Conservation (phyloP, 192 early-diverging fungal species). For the Linnemannia schmuckeri region DNA sequence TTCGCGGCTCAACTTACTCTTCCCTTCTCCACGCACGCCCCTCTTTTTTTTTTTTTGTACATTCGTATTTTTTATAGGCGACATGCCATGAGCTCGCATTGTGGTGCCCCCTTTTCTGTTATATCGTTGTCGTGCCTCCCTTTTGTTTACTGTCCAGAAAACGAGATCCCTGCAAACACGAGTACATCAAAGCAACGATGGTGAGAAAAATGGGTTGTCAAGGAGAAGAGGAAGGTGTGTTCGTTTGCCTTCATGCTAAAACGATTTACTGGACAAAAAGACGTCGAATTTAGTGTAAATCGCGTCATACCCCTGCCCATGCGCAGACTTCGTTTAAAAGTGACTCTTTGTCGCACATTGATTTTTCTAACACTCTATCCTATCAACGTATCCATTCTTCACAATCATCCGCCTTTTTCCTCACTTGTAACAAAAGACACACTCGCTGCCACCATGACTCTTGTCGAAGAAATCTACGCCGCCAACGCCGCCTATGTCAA, state of each 20-base stretch:
- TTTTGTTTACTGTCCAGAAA: not conserved
- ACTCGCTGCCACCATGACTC: conserved; percentile 8
- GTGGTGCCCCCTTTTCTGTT: not conserved
- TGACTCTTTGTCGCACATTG: not conserved
- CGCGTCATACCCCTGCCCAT: not conserved
- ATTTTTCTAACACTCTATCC: not conserved
- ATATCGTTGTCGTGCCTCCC: no score
- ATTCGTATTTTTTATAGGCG: not conserved
- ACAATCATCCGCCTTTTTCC: not conserved
- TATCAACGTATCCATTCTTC: not conserved
- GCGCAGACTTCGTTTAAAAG: not conserved
- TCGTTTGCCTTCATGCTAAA: not conserved
- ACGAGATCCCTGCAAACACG: not conserved
- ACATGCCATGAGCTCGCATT: not conserved
- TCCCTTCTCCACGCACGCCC: not conserved
- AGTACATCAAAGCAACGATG: not conserved
- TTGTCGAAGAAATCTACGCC: conserved; percentile 39
- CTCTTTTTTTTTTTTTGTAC: not conserved
- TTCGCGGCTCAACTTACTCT: not conserved
- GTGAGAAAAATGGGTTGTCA: not conserved
- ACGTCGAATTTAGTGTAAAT: conserved; percentile 8
- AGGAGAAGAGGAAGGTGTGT: not conserved
- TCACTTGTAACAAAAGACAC: not conserved
- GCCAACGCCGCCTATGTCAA: conserved; percentile 54
- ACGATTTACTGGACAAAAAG: not conserved